These are phyloP conservation scores for Dothiorella sarmentorum DNA, from an alignment of 2,329 filamentous ascomycete species.

Conservation along the genomic window DNA sequence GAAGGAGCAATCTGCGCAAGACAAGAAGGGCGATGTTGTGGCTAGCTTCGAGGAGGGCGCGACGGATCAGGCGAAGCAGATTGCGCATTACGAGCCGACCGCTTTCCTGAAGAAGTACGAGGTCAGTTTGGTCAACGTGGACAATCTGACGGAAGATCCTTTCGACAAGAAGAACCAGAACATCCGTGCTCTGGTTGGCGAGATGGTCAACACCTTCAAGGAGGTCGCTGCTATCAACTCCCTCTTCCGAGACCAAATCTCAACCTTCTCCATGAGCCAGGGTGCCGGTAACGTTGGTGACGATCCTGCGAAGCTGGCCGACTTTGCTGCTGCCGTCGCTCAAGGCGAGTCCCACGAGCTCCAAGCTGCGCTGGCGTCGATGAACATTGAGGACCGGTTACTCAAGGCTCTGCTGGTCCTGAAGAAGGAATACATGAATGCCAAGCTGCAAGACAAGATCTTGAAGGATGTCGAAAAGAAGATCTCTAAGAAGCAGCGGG, in stretches of 20 bases:
- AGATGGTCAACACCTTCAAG: slow-evolving; percentile 99
- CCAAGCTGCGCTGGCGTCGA: slow-evolving; percentile 82
- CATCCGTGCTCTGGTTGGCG: slow-evolving; percentile 88
- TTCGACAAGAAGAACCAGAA: slow-evolving; percentile 86
- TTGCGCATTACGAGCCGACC: slow-evolving; percentile 68
- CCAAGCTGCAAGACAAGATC: slow-evolving; percentile 94
- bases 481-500: slow-evolving; percentile 93
- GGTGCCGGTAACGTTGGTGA: slow-evolving; percentile 92
- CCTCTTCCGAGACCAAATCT: slow-evolving; percentile 94
- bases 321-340: slow-evolving; percentile 96
- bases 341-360: slow-evolving; percentile 81
- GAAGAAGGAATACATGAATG: slow-evolving; percentile 98
- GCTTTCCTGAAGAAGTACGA: slow-evolving; percentile 88
- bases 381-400: slow-evolving; percentile 89
- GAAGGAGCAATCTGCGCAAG: slow-evolving; percentile 53
- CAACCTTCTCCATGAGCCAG: slow-evolving; percentile 93
- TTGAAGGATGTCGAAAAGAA: slow-evolving; percentile 96
- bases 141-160: slow-evolving; percentile 85
- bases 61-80: slow-evolving; percentile 55
- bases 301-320: slow-evolving; percentile 90
- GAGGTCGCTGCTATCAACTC: slow-evolving; percentile 92
- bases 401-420: slow-evolving; percentile 87
- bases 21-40: slow-evolving; percentile 89
- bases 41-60: slow-evolving; percentile 90
- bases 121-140: slow-evolving; percentile 91